Evolutionary conservation across 352 stramenopile species (phyloP).

Genomic region (Phytophthora pluvialis): DNA sequence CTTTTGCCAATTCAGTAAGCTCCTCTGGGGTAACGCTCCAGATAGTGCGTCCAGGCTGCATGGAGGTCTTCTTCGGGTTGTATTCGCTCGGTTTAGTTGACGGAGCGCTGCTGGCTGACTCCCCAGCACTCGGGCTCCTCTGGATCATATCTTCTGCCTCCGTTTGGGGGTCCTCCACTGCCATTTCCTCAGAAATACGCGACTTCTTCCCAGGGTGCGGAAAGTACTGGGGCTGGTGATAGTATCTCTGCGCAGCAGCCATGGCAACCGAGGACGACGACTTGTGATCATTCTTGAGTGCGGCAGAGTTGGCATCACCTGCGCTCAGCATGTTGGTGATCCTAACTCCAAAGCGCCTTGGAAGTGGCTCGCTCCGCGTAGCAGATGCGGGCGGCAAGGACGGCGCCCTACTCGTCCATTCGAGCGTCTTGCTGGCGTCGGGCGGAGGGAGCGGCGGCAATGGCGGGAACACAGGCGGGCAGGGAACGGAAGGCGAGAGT

Average conservation of each 20-base stretch:
- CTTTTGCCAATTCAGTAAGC: constrained; percentile 29
- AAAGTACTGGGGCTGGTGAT: constrained; percentile 28
- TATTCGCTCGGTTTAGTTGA: background rate
- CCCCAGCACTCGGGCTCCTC: background rate
- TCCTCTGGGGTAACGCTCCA: constrained; percentile 45
- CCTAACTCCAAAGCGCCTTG: constrained; percentile 18
- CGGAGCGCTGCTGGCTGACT: background rate
- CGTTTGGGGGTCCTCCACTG: background rate
- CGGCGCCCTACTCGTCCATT: constrained; percentile 8
- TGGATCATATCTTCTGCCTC: background rate
- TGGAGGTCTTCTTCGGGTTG: background rate
- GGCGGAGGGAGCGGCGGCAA: constrained; percentile 32
- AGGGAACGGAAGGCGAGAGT: background rate
- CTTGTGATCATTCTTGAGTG: constrained; percentile 11
- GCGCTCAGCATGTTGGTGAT: constrained; percentile 13
- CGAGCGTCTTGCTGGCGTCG: constrained; percentile 6
- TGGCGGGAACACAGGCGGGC: constrained; percentile 16
- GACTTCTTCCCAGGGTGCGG: constrained; percentile 10
- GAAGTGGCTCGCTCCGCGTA: background rate
- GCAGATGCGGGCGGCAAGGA: background rate
- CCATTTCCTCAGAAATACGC: background rate
- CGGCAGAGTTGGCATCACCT: background rate
- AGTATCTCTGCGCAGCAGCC: constrained; percentile 19
- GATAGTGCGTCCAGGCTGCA: constrained; percentile 29
- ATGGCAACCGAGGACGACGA: constrained; percentile 1